Percentiles rank a stretch among this genome's conserved stretches.
phyloP scores from a whole-genome alignment of 2,329 filamentous ascomycete species.

The Diaporthe ampelina region DNA sequence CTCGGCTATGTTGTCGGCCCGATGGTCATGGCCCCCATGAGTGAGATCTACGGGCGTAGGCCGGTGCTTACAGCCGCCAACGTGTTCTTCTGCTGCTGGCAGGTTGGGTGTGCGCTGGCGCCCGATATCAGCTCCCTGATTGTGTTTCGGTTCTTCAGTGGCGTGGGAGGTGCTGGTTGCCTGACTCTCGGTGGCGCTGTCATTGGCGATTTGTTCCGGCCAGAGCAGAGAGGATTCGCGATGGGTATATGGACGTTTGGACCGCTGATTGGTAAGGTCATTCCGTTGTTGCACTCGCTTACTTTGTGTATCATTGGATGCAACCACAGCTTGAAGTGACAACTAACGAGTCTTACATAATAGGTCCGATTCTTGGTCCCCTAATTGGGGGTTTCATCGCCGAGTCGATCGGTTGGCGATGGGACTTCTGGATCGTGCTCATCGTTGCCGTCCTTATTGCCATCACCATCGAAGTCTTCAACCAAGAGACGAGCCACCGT shows the following conservation, averaged over 20 bases:
- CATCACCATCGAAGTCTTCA: slow-evolving; percentile 56
- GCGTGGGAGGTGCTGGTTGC: slow-evolving; percentile 69
- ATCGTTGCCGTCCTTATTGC: slow-evolving; percentile 58
- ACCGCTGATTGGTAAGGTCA: slow-evolving; percentile 54
- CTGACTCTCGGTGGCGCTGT: slow-evolving; percentile 69
- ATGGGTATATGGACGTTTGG: slow-evolving; percentile 65
- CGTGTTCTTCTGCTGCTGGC: slow-evolving; percentile 72
- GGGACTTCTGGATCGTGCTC: slow-evolving; percentile 67
- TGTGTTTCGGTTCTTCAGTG: slow-evolving; percentile 71
- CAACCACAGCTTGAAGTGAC: not conserved
- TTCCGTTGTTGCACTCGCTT: not conserved
- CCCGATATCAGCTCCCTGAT: slow-evolving; percentile 67
- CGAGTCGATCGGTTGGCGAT: slow-evolving; percentile 65
- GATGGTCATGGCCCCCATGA: slow-evolving; percentile 69
- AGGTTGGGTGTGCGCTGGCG: slow-evolving; percentile 74
- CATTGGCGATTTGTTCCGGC: slow-evolving; percentile 67
- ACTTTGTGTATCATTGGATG: not conserved
- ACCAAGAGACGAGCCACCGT: slow-evolving; percentile 62
- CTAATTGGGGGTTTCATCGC: slow-evolving; percentile 64
- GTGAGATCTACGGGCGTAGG: slow-evolving; percentile 75
- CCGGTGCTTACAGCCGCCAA: slow-evolving; percentile 70
- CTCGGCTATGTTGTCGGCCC: slow-evolving; percentile 72
- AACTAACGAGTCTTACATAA: not conserved
- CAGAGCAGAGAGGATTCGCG: slow-evolving; percentile 61
- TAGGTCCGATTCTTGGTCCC: slow-evolving; percentile 60